Percentiles rank a stretch among this genome's conserved stretches.
phyloP scores from a whole-genome alignment of 2,329 filamentous ascomycete genomes.

The Pseudogymnoascus sp. region DNA sequence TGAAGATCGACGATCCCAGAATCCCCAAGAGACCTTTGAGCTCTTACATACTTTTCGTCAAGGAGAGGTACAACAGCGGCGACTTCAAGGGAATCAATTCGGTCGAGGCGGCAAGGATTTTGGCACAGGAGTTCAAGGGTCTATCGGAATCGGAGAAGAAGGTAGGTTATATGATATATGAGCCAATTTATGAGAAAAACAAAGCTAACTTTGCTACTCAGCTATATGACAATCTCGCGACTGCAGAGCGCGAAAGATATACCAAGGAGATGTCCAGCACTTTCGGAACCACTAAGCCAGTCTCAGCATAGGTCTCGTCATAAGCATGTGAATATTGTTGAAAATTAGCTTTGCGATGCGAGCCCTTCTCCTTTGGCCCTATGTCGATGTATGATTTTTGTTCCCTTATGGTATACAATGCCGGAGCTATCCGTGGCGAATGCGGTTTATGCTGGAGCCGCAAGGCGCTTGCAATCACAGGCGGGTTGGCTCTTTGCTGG shows the following conservation, averaged over 20 bases:
- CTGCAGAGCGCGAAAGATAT: constrained; percentile 2
- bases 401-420: constrained; percentile 7
- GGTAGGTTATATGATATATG: constrained; percentile 26
- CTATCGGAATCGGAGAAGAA: constrained; percentile 40
- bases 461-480: not conserved
- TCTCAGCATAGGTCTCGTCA: not conserved
- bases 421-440: not conserved
- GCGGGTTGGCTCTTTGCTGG: not conserved
- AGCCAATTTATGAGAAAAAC: not conserved
- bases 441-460: not conserved
- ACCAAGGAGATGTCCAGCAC: not conserved
- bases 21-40: constrained; percentile 36
- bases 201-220: not conserved
- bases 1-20: constrained; percentile 46
- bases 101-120: constrained; percentile 34
- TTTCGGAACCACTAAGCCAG: not conserved
- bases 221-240: not conserved
- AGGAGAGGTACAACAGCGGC: constrained; percentile 37
- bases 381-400: constrained; percentile 4
- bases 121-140: constrained; percentile 40
- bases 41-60: constrained; percentile 37
- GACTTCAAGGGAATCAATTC: constrained; percentile 42
- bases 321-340: constrained; percentile 5
- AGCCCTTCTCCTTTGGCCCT: not conserved
- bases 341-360: constrained; percentile 3